Evolutionary conservation across 768 basidiomycete genomes (phyloP), one percentile per base, ranked within the genome.

Genomic region (Trametes maxima): DNA sequence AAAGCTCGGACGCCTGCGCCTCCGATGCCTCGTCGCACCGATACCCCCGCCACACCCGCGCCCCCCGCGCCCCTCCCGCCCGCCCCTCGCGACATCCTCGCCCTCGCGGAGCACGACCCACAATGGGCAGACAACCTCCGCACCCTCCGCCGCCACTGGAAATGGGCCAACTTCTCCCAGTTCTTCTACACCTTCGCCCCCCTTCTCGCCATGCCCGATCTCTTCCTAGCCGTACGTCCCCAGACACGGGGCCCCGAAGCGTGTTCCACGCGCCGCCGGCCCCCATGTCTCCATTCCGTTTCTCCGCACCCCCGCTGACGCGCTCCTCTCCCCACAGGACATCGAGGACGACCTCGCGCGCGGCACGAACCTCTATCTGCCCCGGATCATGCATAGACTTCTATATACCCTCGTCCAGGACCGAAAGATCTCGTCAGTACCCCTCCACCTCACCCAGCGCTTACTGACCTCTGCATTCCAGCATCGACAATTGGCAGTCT

Each of bases 81-180:
- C 37, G 52, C 63, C 4, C 65, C 65, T 19, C 61, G 61, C 49
- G 65, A 68, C 53, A 54, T 56, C 65, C 33, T 47, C 37, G 16
- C 25, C 28, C 62, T 68, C 50, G 68, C 62, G 16, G 54, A 64
- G 46, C 61, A 65, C 10, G 64, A 70, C 66, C 66, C 70, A 48
- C 56, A 68, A 45, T 73, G 71, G 57, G 49, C 63, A 40, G 57
- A 61, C 49, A 69, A 85, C 67, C 72, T 89, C 54, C 62, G 71
- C 46, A 69, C 77, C 28, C 86, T 97, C 53, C 82, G 94, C 57
- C 85, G 79, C 59, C 85, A 93, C 65, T 95, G 92, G 92, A 88
- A 90, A 80, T 96, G 93, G 93, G 94, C 94, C 5, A 89, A 89
- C 24, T 90, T 95, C 74, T 84, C 84, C 74, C 93, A 95, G 73